Conservation (phyloP, 2,329 filamentous ascomycete genomes). For the Didymella sp. region DNA sequence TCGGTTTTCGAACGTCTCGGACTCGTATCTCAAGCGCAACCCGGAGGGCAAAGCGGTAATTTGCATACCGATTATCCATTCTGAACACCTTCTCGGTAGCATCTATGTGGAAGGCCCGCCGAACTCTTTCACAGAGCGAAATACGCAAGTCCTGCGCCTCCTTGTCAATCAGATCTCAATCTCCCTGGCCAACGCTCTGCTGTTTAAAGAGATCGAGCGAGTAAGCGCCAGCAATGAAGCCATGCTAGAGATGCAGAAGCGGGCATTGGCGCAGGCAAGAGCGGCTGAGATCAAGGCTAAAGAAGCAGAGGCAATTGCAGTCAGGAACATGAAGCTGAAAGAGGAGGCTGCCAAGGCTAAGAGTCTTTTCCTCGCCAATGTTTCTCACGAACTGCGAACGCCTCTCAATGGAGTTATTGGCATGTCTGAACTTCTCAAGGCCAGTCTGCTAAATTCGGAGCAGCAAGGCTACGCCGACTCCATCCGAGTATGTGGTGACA, state of each 20-base stretch:
- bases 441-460: slow-evolving; percentile 62
- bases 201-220: slow-evolving; percentile 74
- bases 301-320: slow-evolving; percentile 75
- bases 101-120: slow-evolving; percentile 80
- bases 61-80: slow-evolving; percentile 79
- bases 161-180: slow-evolving; percentile 79
- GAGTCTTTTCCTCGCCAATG: slow-evolving; percentile 72
- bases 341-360: slow-evolving; percentile 85
- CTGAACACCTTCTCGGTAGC: slow-evolving; percentile 73
- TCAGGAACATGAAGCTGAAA: slow-evolving; percentile 79
- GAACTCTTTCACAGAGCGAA: slow-evolving; percentile 77
- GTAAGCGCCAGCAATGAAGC: slow-evolving; percentile 79
- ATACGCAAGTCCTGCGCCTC: slow-evolving; percentile 63
- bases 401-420: slow-evolving; percentile 63
- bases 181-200: slow-evolving; percentile 68
- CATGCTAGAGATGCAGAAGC: slow-evolving; percentile 79
- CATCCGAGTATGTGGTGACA: slow-evolving; percentile 69
- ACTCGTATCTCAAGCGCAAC: slow-evolving; percentile 71
- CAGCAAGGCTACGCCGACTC: slow-evolving; percentile 69
- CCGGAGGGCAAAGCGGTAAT: slow-evolving; percentile 77
- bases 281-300: slow-evolving; percentile 79
- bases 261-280: slow-evolving; percentile 73
- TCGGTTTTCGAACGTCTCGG: slow-evolving; percentile 76
- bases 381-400: slow-evolving; percentile 65
- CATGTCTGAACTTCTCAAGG: slow-evolving; percentile 67